phyloP scores from a whole-genome alignment of 768 basidiomycete species.

The Leucosporidium creatinivorum region DNA sequence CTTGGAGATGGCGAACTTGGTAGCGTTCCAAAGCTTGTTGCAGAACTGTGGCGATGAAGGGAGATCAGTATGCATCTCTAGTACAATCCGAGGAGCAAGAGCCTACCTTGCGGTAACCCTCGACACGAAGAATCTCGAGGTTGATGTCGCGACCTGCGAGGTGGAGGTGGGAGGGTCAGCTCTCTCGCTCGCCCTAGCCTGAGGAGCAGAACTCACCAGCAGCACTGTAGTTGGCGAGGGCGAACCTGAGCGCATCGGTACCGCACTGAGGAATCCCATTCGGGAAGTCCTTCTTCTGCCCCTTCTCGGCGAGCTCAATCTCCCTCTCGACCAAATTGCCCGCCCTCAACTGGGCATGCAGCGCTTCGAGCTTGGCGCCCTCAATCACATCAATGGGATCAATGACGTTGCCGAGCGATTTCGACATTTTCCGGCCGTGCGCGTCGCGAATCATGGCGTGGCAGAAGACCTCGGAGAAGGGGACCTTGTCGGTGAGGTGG shows the following conservation, averaged over 20 bases:
- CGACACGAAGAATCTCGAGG: slow-evolving; percentile 86
- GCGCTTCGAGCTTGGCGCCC: slow-evolving; percentile 65
- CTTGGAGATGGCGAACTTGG: slow-evolving; percentile 98
- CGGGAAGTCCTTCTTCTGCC: slow-evolving; percentile 98
- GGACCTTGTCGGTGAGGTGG: slow-evolving; percentile 79
- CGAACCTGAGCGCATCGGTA: slow-evolving; percentile 90
- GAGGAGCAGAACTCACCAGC: slow-evolving; percentile 53
- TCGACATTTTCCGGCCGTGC: slow-evolving; percentile 98
- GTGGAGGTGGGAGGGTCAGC: not conserved
- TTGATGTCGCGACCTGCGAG: slow-evolving; percentile 85
- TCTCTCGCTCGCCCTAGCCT: not conserved
- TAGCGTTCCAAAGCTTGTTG: slow-evolving; percentile 99
- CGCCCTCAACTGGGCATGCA: slow-evolving; percentile 76
- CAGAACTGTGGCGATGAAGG: slow-evolving; percentile 59
- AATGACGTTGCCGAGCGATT: slow-evolving; percentile 94
- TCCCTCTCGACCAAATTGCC: slow-evolving; percentile 93
- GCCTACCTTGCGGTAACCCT: slow-evolving; percentile 77
- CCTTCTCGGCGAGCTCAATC: slow-evolving; percentile 77
- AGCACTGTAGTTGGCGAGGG: slow-evolving; percentile 85
- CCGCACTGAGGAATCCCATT: slow-evolving; percentile 99
- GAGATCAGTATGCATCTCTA: no score
- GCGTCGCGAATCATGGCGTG: slow-evolving; percentile 99
- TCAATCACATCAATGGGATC: slow-evolving; percentile 93
- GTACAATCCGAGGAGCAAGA: not conserved
- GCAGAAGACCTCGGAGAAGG: slow-evolving; percentile 91